Evolutionary conservation across 768 basidiomycete genomes (phyloP).

Genomic region (Termitomyces sp.): DNA sequence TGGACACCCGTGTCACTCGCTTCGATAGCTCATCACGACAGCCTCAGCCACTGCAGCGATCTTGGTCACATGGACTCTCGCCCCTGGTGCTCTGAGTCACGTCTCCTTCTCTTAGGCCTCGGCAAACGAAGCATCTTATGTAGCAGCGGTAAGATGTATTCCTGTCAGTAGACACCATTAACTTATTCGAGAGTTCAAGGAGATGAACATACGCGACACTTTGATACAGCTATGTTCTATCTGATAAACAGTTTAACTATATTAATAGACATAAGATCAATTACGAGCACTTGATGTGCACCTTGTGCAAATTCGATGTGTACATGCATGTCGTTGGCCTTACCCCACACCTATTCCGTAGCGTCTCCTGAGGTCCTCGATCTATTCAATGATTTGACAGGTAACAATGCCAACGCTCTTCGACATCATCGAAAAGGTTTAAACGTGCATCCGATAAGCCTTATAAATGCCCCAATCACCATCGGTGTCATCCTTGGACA

Average conservation of each 20-base stretch:
- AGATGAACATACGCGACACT: background rate
- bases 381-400: conserved; percentile 7
- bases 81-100: background rate
- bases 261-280: too few relatives aligned
- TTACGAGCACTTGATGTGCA: background rate
- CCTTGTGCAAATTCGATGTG: background rate
- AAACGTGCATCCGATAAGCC: background rate
- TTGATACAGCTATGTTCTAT: too few relatives aligned
- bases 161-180: background rate
- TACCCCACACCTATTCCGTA: background rate
- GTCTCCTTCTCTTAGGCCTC: background rate
- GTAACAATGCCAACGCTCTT: conserved; percentile 11
- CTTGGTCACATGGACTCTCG: background rate
- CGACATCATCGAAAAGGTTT: background rate
- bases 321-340: background rate
- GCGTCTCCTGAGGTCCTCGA: background rate
- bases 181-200: background rate
- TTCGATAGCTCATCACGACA: background rate
- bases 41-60: background rate
- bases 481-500: conserved; percentile 1
- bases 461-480: background rate
- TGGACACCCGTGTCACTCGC: too few relatives aligned
- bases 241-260: background rate
- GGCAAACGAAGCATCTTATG: background rate
- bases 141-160: background rate